Evolutionary conservation across 176 grass and related monocot species (phyloP).

Genomic region (Aegilops bicornis): DNA sequence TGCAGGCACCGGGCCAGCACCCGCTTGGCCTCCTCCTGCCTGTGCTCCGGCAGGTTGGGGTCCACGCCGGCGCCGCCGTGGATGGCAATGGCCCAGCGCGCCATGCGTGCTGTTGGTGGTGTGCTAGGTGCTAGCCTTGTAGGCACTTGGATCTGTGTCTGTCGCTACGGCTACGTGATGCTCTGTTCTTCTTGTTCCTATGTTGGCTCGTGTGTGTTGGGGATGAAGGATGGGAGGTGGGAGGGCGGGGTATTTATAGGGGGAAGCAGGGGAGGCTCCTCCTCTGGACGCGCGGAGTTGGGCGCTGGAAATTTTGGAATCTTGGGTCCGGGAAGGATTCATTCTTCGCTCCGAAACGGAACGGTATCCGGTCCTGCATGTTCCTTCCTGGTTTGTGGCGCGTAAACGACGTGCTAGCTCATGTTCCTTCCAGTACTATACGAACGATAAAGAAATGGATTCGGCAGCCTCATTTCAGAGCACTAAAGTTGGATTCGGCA

Average conservation of each 20-base stretch:
- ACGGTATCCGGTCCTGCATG: too few relatives aligned
- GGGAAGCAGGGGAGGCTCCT: background rate
- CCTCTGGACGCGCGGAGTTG: background rate
- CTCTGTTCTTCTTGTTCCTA: background rate
- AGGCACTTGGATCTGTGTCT: background rate
- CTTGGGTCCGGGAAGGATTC: too few relatives aligned
- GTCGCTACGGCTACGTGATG: background rate
- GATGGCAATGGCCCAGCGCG: conserved; percentile 84
- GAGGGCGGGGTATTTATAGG: conserved; percentile 45
- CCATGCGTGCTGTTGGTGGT: conserved; percentile 18
- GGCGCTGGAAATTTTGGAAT: background rate
- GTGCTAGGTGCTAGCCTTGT: background rate
- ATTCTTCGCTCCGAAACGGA: too few relatives aligned
- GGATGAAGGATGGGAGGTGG: background rate
- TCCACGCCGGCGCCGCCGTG: conserved; percentile 93
- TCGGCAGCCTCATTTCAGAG: too few relatives aligned
- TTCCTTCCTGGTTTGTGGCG: too few relatives aligned
- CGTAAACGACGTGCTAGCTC: too few relatives aligned
- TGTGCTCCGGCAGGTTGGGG: conserved; percentile 66
- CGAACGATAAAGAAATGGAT: too few relatives aligned
- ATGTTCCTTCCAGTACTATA: too few relatives aligned
- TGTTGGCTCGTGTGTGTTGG: background rate
- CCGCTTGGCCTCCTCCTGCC: conserved; percentile 72
- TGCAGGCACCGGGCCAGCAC: conserved; percentile 77
- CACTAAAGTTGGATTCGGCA: too few relatives aligned